Evolutionary conservation across 1,284 basidiomycete genomes (phyloP).

Genomic region (Cutaneotrichosporon cutaneum): DNA sequence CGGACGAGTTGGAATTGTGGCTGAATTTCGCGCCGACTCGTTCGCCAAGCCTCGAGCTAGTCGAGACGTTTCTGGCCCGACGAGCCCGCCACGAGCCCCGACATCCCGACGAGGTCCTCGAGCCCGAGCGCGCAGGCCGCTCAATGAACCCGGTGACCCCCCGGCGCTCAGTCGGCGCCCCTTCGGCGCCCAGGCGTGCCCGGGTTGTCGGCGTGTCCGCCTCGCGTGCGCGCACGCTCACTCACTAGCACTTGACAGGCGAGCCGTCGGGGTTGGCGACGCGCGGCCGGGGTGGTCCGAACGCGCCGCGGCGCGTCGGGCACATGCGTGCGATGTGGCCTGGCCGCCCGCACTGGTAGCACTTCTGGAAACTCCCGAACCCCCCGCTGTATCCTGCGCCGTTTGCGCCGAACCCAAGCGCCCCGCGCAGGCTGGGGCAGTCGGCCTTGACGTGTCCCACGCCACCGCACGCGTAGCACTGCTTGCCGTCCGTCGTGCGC

Average conservation of each 20-base stretch:
- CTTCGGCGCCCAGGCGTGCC: too few relatives aligned
- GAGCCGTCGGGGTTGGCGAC: conserved; percentile 43
- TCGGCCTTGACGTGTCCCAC: conserved; percentile 66
- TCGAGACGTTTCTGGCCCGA: too few relatives aligned
- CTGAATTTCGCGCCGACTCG: background rate
- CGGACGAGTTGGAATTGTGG: background rate
- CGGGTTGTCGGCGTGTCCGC: too few relatives aligned
- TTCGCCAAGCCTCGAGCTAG: background rate
- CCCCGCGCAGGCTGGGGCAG: conserved; percentile 72
- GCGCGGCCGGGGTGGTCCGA: conserved; percentile 16
- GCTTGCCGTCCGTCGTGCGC: conserved; percentile 70
- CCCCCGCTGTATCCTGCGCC: conserved; percentile 57
- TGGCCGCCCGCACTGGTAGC: conserved; percentile 59
- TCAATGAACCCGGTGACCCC: too few relatives aligned
- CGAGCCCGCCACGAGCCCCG: too few relatives aligned
- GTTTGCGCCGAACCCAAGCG: conserved; percentile 52
- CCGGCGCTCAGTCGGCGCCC: too few relatives aligned
- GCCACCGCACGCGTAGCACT: conserved; percentile 75
- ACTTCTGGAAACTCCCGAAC: conserved; percentile 44
- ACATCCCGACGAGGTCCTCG: too few relatives aligned
- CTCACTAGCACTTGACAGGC: conserved; percentile 53
- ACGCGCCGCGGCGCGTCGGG: conserved; percentile 21
- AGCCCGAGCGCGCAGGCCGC: too few relatives aligned
- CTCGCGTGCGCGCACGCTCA: background rate
- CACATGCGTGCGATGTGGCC: conserved; percentile 49